Percentiles rank a stretch among this genome's conserved stretches.
These are phyloP conservation scores for Rhodotorula toruloides DNA, from an alignment of 768 basidiomycete species.

Conservation along the genomic window DNA sequence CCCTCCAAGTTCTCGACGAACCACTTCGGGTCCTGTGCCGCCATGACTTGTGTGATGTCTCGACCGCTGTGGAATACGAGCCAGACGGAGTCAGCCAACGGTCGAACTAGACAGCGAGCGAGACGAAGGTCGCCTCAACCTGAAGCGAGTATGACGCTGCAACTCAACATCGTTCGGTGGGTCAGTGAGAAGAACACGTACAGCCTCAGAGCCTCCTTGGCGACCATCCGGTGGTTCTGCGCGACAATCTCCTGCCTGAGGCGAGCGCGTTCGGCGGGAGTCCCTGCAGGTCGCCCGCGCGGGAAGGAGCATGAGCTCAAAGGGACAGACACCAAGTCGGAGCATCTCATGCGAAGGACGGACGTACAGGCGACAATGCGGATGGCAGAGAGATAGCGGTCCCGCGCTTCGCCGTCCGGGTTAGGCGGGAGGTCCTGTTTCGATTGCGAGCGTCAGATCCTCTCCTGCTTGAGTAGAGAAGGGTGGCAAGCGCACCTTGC, in stretches of 20 bases:
- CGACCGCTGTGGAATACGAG: background rate
- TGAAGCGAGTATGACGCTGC: too few relatives aligned
- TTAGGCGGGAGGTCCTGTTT: slow-evolving; percentile 28
- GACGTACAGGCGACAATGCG: slow-evolving; percentile 21
- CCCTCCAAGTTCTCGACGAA: slow-evolving; percentile 11
- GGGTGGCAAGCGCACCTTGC: slow-evolving; percentile 6
- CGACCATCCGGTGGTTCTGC: slow-evolving; percentile 26
- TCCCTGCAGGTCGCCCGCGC: slow-evolving; percentile 7
- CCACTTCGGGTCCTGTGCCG: background rate
- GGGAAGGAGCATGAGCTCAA: too few relatives aligned
- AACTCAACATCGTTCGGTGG: too few relatives aligned
- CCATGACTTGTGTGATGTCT: background rate
- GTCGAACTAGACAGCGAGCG: too few relatives aligned
- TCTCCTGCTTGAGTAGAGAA: background rate
- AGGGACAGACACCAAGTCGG: background rate
- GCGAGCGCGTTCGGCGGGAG: background rate
- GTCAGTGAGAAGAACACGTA: background rate
- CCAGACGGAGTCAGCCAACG: background rate
- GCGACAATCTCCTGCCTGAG: slow-evolving; percentile 29
- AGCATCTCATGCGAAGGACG: too few relatives aligned
- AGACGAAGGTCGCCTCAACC: background rate
- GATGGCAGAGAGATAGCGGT: slow-evolving; percentile 18
- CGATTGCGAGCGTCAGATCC: background rate
- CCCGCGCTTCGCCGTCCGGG: slow-evolving; percentile 18
- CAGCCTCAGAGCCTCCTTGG: slow-evolving; percentile 1